Conservation (phyloP, 495 filamentous ascomycete genomes). For the Penicillium alfredii region DNA sequence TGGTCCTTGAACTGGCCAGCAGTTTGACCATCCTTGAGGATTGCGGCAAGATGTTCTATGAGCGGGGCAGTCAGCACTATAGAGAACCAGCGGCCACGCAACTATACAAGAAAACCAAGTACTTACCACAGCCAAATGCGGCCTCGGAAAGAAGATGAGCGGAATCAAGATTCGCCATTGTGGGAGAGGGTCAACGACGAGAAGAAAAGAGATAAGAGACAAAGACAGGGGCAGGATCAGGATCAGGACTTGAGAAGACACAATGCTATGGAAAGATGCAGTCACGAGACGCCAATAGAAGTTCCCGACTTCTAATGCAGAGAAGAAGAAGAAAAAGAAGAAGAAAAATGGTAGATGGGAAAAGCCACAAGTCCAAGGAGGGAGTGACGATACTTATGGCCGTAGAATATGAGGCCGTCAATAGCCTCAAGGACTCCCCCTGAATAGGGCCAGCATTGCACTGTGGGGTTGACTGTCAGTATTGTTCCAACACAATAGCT, state of each 20-base stretch:
- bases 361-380: background rate
- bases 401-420: slow-evolving; percentile 2
- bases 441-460: slow-evolving; percentile 23
- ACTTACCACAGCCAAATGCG: slow-evolving; percentile 44
- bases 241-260: slow-evolving; percentile 1
- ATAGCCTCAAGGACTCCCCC: slow-evolving; percentile 22
- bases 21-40: slow-evolving; percentile 25
- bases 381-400: background rate
- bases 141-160: slow-evolving; percentile 37
- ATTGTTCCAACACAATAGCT: no score
- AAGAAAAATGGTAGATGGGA: slow-evolving; percentile 1
- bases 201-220: slow-evolving; percentile 5
- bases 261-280: slow-evolving; percentile 1
- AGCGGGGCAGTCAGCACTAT: slow-evolving; percentile 11
- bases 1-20: slow-evolving; percentile 35
- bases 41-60: slow-evolving; percentile 40
- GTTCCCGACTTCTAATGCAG: slow-evolving; percentile 8
- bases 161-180: slow-evolving; percentile 34
- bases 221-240: slow-evolving; percentile 2
- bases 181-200: background rate
- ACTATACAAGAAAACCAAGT: no score
- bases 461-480: slow-evolving; percentile 7
- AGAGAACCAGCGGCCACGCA: background rate
- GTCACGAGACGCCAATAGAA: slow-evolving; percentile 1
- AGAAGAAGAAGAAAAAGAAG: slow-evolving; percentile 1